A percentile compares a stretch with the other conserved stretches of the same genome.
These are phyloP conservation scores for Salix suchowensis DNA, from an alignment of 345 rosid species.

Conservation along the genomic window DNA sequence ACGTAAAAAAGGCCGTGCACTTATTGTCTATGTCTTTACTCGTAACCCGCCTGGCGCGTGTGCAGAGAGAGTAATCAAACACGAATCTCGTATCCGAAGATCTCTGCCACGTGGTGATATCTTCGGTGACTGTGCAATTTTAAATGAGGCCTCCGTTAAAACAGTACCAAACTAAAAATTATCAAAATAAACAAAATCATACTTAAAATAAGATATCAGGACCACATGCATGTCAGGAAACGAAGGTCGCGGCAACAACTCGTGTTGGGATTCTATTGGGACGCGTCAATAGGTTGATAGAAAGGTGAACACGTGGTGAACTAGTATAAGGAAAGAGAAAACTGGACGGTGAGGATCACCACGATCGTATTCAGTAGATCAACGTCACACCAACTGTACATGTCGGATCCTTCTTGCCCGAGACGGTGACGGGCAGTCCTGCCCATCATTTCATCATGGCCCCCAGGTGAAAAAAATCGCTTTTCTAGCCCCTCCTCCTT, in stretches of 20 bases:
- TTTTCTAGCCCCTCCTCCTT: not conserved
- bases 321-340: not conserved
- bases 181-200: not conserved
- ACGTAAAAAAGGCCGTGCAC: not conserved
- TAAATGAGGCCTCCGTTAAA: not conserved
- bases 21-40: not conserved
- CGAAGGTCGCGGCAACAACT: conserved; percentile 21
- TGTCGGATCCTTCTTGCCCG: conserved; percentile 63
- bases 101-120: conserved; percentile 44
- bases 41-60: conserved; percentile 1
- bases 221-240: conserved; percentile 81
- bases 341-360: conserved; percentile 55
- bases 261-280: conserved; percentile 43
- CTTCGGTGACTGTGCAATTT: not conserved
- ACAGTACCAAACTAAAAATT: not conserved
- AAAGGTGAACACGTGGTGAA: conserved; percentile 38
- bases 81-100: conserved; percentile 36
- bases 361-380: conserved; percentile 42
- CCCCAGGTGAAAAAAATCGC: conserved; percentile 39
- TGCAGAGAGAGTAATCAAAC: conserved; percentile 7
- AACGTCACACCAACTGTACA: conserved; percentile 68
- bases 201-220: conserved; percentile 15
- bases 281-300: conserved; percentile 36
- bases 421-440: conserved; percentile 62
- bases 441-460: conserved; percentile 57